These are phyloP conservation scores for Cornus controversa DNA, from an alignment of 148 eudicot species.

Conservation along the genomic window DNA sequence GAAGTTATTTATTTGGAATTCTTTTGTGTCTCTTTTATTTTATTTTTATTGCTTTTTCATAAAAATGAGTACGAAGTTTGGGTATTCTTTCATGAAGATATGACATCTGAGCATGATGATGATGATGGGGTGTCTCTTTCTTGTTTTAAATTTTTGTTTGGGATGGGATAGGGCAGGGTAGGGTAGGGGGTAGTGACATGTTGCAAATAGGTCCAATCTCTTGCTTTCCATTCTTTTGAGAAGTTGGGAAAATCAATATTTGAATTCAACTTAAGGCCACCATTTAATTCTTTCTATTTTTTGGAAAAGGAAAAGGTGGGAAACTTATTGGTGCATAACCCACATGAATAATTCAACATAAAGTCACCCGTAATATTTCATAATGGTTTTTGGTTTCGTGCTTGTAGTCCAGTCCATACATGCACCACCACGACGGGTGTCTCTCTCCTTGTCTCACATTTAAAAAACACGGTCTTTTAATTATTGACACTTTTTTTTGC, in stretches of 20 bases:
- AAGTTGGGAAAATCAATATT: too few relatives aligned
- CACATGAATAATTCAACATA: not conserved
- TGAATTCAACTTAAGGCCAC: too few relatives aligned
- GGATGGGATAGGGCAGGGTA: too few relatives aligned
- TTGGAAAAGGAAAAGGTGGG: constrained; percentile 5
- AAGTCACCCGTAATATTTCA: not conserved
- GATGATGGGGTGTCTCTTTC: not conserved
- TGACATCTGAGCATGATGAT: not conserved
- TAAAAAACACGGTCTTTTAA: too few relatives aligned
- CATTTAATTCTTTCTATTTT: not conserved
- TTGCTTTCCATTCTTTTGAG: not conserved
- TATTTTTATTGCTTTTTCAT: not conserved
- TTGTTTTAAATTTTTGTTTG: not conserved
- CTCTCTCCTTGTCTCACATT: too few relatives aligned
- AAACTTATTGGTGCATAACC: not conserved
- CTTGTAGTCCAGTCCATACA: too few relatives aligned
- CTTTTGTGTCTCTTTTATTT: too few relatives aligned
- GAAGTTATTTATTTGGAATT: too few relatives aligned
- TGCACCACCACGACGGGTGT: too few relatives aligned
- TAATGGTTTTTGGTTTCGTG: too few relatives aligned
- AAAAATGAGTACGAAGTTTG: not conserved
- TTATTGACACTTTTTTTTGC: too few relatives aligned
- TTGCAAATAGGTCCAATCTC: not conserved
- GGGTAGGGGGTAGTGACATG: not conserved
- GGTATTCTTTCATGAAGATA: too few relatives aligned